Evolutionary conservation across 2,329 filamentous ascomycete genomes (phyloP), one percentile per base, ranked within the genome.

Genomic region (Monosporascus sp.): DNA sequence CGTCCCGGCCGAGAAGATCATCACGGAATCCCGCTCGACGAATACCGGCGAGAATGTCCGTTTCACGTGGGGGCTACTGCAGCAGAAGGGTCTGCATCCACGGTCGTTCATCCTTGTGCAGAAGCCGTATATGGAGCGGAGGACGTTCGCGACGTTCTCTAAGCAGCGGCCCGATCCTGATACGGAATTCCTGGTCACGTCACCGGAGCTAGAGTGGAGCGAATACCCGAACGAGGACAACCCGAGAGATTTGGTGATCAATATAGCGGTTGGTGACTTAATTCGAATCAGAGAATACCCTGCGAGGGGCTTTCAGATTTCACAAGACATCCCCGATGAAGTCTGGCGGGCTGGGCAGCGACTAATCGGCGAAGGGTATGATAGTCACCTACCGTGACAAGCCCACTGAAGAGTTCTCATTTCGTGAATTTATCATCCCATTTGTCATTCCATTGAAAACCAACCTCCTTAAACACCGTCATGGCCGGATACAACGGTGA

Each of bases 11-110:
- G 63, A 66, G 5, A 63, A 58, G 41, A 70, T 78, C 52, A 57
- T 78, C 48, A 59, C 73, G 7, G 75, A 78, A 61, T 62, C 68
- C 3, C 37, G 20, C 24, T 72, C 75, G 5, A 72, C 68, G 3
- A 78, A 78, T 63, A 78, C 75, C 19, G 75, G 74, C 50, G 75
- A 77, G 60, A 78, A 77, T 52, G 71, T 77, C 37, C 73, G 72
- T 11, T 76, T 76, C 57, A 76, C 74, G 17, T 61, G 72, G 38
- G 64, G 60, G 0, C 56, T 77, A 9, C 62, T 78, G 1, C 45
- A 51, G 17, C 59, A 65, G 14, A 62, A 48, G 22, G 59, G 64
- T 0, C 44, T 73, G 7, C 46, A 38, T 2, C 51, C 68, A 0
- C 54, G 61, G 31, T 70, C 66, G 2, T 69, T 77, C 31, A 63